A percentile compares a stretch with the other conserved stretches of the same genome.
phyloP scores from a whole-genome alignment of 805 yeast species.

The Kodamaea kakaduensis region DNA sequence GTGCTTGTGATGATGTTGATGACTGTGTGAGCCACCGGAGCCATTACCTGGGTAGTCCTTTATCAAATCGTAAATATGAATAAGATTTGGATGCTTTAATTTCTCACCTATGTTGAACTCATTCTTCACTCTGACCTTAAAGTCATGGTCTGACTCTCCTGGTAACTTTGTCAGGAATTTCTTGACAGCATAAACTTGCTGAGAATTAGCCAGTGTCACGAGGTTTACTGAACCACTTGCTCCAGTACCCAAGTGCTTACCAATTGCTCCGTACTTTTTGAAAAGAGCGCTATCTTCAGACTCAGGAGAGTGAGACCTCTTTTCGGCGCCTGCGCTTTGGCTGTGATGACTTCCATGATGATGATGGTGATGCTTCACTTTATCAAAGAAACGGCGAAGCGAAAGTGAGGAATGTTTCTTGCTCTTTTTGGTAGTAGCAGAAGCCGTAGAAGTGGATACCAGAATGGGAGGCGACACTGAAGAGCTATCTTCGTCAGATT shows the following conservation, averaged over 20 bases:
- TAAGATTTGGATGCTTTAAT: slow-evolving; percentile 67
- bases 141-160: slow-evolving; percentile 63
- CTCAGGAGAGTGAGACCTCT: slow-evolving; percentile 6
- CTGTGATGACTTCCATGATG: slow-evolving; percentile 2
- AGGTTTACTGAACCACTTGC: slow-evolving; percentile 93
- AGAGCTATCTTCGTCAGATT: slow-evolving; percentile 1
- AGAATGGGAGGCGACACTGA: not conserved
- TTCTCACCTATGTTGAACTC: slow-evolving; percentile 82
- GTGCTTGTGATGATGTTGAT: slow-evolving; percentile 19
- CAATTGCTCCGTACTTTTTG: slow-evolving; percentile 65
- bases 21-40: slow-evolving; percentile 4
- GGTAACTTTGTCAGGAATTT: slow-evolving; percentile 67
- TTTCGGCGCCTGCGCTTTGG: slow-evolving; percentile 9
- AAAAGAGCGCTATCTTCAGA: slow-evolving; percentile 16
- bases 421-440: slow-evolving; percentile 3
- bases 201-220: slow-evolving; percentile 55
- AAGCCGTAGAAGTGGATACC: slow-evolving; percentile 1
- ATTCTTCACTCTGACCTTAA: slow-evolving; percentile 71
- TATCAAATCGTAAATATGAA: slow-evolving; percentile 76
- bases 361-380: slow-evolving; percentile 24
- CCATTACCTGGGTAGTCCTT: slow-evolving; percentile 39
- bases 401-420: slow-evolving; percentile 18
- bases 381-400: slow-evolving; percentile 52
- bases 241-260: slow-evolving; percentile 79
- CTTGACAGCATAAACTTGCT: slow-evolving; percentile 74